Evolutionary conservation across 23 red algal genomes (phyloP), one percentile per base, ranked within the genome.

Genomic region (Gracilaria gracilis): DNA sequence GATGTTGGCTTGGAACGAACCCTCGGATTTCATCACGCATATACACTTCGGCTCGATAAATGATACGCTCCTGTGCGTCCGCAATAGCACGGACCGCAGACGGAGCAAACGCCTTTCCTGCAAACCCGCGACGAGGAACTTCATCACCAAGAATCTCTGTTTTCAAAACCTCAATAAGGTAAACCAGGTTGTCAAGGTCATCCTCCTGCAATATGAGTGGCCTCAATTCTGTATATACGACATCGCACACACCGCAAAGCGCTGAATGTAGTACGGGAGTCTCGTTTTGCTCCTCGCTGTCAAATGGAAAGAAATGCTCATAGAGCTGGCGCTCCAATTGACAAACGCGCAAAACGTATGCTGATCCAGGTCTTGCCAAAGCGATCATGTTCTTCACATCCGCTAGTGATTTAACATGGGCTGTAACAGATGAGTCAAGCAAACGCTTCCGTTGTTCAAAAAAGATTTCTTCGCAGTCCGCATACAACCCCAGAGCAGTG

Each of bases 21-120:
- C 80, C 75, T 24, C 84, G 88, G 42, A 98, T 91, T 33, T 85
- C 79, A 50, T 98, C 95, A 24, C 92, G 91, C 75, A 98, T 83
- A 12, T 66, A 98, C 13, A 98, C 82, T 38, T 98, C 86, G 15
- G 95, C 86, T 13, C 95, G 95, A 77, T 91, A 98, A 33, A 94
- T 95, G n/a, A 93, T 94, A 34, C 91, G 81, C 83, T 98, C 95
- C 55, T 94, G 95, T 21, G 95, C 87, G 55, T 98, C 95, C 0
- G 95, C 95, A 53, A 90, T 90, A 38, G 88, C 91, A 55, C 86
- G 86, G 55, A 72, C 38, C 29, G 62, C 91, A 23, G 85, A 93
- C 23, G 86, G 66, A 24, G 87, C 80, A 54, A 85, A 86, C 34
- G 91, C 79, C 44, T 64, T 88, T 40, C 87, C 88, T 4, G 86